These are phyloP conservation scores for Aspergillus proliferans DNA, from an alignment of 2,329 filamentous ascomycete genomes.

Conservation along the genomic window DNA sequence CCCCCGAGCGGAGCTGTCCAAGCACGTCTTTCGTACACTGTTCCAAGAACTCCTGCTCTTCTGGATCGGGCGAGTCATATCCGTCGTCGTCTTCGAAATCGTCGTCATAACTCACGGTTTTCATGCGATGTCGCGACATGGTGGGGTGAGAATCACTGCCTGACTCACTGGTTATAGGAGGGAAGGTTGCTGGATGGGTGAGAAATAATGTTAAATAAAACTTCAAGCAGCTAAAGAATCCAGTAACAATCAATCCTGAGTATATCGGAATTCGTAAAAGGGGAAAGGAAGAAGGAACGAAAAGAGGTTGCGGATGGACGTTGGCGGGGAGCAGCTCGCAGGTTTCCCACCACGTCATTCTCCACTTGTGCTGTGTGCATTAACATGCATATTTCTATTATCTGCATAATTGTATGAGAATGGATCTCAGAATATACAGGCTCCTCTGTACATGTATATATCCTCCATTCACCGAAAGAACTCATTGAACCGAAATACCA, in stretches of 20 bases:
- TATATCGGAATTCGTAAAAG: neutral
- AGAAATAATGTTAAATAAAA: neutral
- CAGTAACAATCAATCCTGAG: too few relatives aligned
- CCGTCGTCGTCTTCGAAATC: conserved; percentile 34
- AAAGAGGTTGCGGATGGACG: neutral
- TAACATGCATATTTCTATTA: too few relatives aligned
- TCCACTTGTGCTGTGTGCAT: conserved; percentile 9
- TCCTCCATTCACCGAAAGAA: too few relatives aligned
- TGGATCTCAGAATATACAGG: too few relatives aligned
- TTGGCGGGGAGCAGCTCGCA: neutral
- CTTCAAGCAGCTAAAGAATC: too few relatives aligned
- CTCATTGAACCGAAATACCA: too few relatives aligned
- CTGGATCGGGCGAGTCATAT: conserved; percentile 36
- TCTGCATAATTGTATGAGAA: too few relatives aligned
- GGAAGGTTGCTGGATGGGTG: too few relatives aligned
- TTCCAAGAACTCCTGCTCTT: conserved; percentile 53
- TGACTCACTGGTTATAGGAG: too few relatives aligned
- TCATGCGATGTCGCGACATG: conserved; percentile 44
- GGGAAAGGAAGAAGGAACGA: neutral
- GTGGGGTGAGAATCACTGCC: neutral
- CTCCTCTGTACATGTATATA: too few relatives aligned
- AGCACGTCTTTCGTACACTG: conserved; percentile 62
- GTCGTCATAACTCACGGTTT: conserved; percentile 38
- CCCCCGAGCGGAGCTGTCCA: conserved; percentile 55
- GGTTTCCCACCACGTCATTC: conserved; percentile 26